Conservation (phyloP, 1,284 basidiomycete genomes). For the Pseudozyma tsukubaensis region DNA sequence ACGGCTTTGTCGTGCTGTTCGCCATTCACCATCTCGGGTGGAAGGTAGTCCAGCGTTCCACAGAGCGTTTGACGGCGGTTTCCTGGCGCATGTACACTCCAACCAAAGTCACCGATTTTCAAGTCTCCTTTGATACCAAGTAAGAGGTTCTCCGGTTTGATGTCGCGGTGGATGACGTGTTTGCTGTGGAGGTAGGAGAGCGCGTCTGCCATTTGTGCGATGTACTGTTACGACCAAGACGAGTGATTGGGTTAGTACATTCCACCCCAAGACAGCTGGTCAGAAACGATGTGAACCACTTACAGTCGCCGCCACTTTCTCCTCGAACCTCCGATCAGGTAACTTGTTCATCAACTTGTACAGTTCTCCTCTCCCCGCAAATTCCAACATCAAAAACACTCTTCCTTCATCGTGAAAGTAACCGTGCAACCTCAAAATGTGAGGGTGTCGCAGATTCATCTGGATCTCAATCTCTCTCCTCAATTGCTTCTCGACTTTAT, state of each 20-base stretch:
- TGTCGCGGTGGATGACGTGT: conserved; percentile 98
- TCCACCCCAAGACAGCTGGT: too few species aligned
- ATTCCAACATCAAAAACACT: conserved; percentile 98
- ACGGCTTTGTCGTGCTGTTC: conserved; percentile 87
- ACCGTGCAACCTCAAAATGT: conserved; percentile 91
- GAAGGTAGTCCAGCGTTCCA: conserved; percentile 95
- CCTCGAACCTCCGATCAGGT: conserved; percentile 79
- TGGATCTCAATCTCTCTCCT: conserved; percentile 98
- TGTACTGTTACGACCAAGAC: conserved; percentile 74
- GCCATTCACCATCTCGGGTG: conserved; percentile 97
- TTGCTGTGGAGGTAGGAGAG: conserved; percentile 91
- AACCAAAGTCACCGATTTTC: conserved; percentile 99
- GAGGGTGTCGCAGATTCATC: conserved; percentile 94
- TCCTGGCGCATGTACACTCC: conserved; percentile 97
- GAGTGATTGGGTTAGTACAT: too few species aligned
- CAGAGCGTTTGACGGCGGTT: conserved; percentile 89
- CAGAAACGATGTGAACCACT: conserved; percentile 46
- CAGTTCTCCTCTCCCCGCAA: conserved; percentile 92
- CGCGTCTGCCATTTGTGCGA: conserved; percentile 98
- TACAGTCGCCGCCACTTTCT: conserved; percentile 79
- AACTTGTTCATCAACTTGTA: conserved; percentile 92
- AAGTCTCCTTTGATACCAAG: conserved; percentile 95
- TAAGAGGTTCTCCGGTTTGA: conserved; percentile 97
- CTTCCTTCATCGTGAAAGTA: conserved; percentile 98
- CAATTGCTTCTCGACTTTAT: conserved; percentile 80